A percentile compares a stretch with the other conserved stretches of the same genome.
Evolutionary conservation across 2,329 filamentous ascomycete species (phyloP).

Genomic region (Paraphaeosphaeria minitans): DNA sequence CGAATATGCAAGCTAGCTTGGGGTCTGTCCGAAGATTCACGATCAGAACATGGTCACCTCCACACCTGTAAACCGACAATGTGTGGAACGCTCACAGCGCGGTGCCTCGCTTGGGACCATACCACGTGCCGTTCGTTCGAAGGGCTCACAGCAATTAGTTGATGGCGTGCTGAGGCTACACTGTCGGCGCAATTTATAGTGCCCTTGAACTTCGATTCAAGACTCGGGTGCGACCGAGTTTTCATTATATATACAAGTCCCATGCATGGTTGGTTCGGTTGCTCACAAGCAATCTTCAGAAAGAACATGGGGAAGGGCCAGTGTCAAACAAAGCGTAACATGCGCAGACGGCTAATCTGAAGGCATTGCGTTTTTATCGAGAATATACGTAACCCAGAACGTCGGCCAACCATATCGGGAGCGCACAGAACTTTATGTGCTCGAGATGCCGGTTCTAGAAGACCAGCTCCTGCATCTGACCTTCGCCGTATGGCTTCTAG

Average conservation of each 20-base stretch:
- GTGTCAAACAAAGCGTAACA: constrained; percentile 16
- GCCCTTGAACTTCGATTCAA: constrained; percentile 21
- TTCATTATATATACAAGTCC: constrained; percentile 21
- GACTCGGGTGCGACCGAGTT: constrained; percentile 25
- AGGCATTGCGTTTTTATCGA: constrained; percentile 24
- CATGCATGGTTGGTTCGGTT: constrained; percentile 28
- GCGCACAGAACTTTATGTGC: constrained; percentile 13
- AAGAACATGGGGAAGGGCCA: constrained; percentile 24
- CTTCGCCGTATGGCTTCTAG: constrained; percentile 24
- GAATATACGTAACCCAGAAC: constrained; percentile 30
- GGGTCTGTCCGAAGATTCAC: constrained; percentile 16
- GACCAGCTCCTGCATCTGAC: constrained; percentile 11
- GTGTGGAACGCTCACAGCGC: background rate
- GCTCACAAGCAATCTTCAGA: constrained; percentile 27
- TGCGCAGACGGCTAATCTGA: constrained; percentile 29
- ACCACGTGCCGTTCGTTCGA: background rate
- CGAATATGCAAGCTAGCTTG: constrained; percentile 25
- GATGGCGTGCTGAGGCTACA: constrained; percentile 16
- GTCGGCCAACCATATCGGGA: constrained; percentile 17
- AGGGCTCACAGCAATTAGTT: background rate
- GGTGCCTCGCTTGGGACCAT: background rate
- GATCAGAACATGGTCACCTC: constrained; percentile 9
- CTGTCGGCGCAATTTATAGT: constrained; percentile 15
- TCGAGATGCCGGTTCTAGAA: constrained; percentile 13
- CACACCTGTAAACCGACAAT: constrained; percentile 3